Percentiles rank a stretch among this genome's conserved stretches.
phyloP scores from a whole-genome alignment of 2,329 filamentous ascomycete genomes.

The Colletotrichum karsti region DNA sequence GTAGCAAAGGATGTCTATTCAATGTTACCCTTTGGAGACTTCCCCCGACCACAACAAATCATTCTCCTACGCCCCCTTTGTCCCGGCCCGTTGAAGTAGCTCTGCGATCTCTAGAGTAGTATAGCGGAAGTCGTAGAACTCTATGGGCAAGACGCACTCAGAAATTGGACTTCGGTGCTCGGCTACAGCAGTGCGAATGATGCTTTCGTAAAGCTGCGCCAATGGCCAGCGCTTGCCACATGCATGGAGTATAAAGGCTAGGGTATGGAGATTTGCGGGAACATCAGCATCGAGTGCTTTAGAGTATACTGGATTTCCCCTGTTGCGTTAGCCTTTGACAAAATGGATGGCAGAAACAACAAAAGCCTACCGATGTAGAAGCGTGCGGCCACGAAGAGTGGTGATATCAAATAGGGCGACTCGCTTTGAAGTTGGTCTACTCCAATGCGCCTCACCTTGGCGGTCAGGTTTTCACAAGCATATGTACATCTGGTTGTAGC shows the following conservation, averaged over 20 bases:
- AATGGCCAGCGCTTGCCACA: neutral
- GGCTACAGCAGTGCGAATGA: neutral
- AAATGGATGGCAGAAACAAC: neutral
- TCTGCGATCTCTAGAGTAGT: neutral
- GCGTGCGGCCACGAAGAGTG: neutral
- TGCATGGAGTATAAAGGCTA: neutral
- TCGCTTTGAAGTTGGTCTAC: neutral
- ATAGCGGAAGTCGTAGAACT: neutral
- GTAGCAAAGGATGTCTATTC: too few relatives aligned
- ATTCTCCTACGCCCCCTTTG: neutral
- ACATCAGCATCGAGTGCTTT: neutral
- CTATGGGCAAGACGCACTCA: neutral
- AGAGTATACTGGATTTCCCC: neutral
- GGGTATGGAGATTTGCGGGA: neutral
- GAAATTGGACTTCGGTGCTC: neutral
- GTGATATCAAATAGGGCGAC: neutral
- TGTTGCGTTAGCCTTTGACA: neutral
- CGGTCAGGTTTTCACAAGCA: neutral
- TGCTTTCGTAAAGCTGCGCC: neutral
- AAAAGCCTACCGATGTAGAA: neutral
- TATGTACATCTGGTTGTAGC: neutral
- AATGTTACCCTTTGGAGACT: too few relatives aligned
- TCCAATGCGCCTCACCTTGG: neutral
- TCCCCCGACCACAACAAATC: rapidly evolving
- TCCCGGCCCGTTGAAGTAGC: neutral